A percentile compares a stretch with the other conserved stretches of the same genome.
phyloP scores from a whole-genome alignment of 2,329 filamentous ascomycete species.

The Massarina eburnea region DNA sequence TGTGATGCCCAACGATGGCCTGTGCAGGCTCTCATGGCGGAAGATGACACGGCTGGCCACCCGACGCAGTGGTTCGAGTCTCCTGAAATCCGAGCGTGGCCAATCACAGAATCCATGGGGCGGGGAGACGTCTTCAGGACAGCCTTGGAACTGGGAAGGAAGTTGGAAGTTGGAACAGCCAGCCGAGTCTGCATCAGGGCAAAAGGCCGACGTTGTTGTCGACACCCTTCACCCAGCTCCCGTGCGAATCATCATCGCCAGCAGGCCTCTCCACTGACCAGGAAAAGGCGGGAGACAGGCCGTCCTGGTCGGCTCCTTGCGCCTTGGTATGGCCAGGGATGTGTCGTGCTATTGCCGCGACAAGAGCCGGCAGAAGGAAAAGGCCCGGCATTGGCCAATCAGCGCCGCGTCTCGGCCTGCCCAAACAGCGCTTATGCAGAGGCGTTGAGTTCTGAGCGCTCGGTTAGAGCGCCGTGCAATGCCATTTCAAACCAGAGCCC shows the following conservation, averaged over 20 bases:
- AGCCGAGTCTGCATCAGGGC: constrained; percentile 20
- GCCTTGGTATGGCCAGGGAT: constrained; percentile 29
- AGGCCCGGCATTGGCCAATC: constrained; percentile 26
- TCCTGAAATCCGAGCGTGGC: constrained; percentile 16
- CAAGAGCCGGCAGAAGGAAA: constrained; percentile 35
- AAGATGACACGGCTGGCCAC: constrained; percentile 15
- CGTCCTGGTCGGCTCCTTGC: constrained; percentile 29
- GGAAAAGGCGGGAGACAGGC: constrained; percentile 33
- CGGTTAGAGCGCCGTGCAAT: constrained; percentile 29
- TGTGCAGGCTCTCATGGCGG: constrained; percentile 6
- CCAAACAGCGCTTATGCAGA: constrained; percentile 43
- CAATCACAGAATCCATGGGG: constrained; percentile 11
- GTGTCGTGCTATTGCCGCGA: constrained; percentile 32
- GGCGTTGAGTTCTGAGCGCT: constrained; percentile 36
- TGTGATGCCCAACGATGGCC: constrained; percentile 6
- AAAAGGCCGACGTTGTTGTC: constrained; percentile 26
- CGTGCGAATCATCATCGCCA: constrained; percentile 32
- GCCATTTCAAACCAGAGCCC: constrained; percentile 36
- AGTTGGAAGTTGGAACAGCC: too few species aligned
- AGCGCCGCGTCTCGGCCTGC: constrained; percentile 16
- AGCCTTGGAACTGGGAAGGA: constrained; percentile 14
- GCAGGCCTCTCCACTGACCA: constrained; percentile 22
- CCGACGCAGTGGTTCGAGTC: constrained; percentile 16
- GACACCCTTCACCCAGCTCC: constrained; percentile 30
- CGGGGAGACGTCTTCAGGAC: constrained; percentile 6